A percentile compares a stretch with the other conserved stretches of the same genome.
Evolutionary conservation across 495 filamentous ascomycete species (phyloP).

Genomic region (Xylaria grammica): DNA sequence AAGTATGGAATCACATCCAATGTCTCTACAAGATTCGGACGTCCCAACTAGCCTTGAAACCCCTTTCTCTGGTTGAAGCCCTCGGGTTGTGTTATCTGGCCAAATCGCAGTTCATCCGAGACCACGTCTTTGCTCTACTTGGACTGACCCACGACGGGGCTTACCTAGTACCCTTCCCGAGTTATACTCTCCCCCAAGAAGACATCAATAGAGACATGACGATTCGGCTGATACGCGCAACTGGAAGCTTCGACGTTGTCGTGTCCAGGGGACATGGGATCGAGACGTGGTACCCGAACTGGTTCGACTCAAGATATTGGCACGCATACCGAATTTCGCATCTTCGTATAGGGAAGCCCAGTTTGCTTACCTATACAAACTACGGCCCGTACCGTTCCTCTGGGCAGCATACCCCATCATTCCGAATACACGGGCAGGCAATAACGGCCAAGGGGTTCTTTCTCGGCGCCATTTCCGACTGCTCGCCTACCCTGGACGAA

Average conservation of each 20-base stretch:
- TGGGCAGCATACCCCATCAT: constrained; percentile 4
- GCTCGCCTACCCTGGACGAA: constrained; percentile 19
- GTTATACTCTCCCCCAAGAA: constrained; percentile 9
- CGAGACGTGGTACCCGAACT: constrained; percentile 18
- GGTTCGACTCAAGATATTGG: constrained; percentile 18
- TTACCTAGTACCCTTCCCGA: constrained; percentile 16
- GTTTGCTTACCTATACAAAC: constrained; percentile 12
- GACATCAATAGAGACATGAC: constrained; percentile 20
- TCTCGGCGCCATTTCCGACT: constrained; percentile 10
- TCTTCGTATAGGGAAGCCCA: not conserved
- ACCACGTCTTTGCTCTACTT: constrained; percentile 16
- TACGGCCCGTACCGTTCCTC: constrained; percentile 15
- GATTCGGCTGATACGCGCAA: constrained; percentile 13
- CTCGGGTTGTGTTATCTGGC: constrained; percentile 14
- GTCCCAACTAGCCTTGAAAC: constrained; percentile 12
- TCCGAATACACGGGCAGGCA: not conserved
- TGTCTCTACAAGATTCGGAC: constrained; percentile 10
- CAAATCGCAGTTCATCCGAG: constrained; percentile 9
- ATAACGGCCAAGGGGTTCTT: constrained; percentile 11
- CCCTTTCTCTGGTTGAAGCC: constrained; percentile 18
- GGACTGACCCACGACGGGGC: constrained; percentile 18
- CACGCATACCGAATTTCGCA: constrained; percentile 2
- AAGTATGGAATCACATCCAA: constrained; percentile 11
- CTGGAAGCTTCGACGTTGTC: constrained; percentile 14
- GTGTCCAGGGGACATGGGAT: constrained; percentile 1